A percentile compares a stretch with the other conserved stretches of the same genome.
phyloP scores from a whole-genome alignment of 768 basidiomycete species.

The Boletus subcaerulescens region DNA sequence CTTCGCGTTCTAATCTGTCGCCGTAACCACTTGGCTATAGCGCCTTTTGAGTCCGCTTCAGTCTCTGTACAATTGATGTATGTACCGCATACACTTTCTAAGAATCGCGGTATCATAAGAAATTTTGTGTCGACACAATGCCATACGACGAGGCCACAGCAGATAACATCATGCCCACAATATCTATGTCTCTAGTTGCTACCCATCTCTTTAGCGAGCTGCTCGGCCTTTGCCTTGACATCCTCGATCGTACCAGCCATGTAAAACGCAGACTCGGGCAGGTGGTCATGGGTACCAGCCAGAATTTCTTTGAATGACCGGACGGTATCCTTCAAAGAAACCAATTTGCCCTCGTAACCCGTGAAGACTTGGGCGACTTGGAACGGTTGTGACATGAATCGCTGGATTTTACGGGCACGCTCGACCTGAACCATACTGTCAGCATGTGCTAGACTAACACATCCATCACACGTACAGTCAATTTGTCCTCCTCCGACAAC shows the following conservation, averaged over 20 bases:
- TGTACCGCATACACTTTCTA: no score
- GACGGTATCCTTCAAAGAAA: constrained; percentile 92
- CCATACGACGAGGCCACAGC: constrained; percentile 6
- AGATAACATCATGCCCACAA: constrained; percentile 12
- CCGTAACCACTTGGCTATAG: constrained; percentile 81
- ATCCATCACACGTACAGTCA: constrained; percentile 47
- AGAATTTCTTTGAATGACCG: constrained; percentile 99
- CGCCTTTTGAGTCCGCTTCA: constrained; percentile 35
- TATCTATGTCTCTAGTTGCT: constrained; percentile 34
- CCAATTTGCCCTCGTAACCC: constrained; percentile 97
- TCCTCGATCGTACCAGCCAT: constrained; percentile 98
- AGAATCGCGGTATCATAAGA: constrained; percentile 6
- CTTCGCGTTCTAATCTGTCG: constrained; percentile 61
- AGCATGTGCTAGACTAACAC: neutral
- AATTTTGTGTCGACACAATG: constrained; percentile 11
- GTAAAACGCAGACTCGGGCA: constrained; percentile 98
- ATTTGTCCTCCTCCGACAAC: constrained; percentile 99
- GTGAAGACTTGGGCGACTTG: constrained; percentile 99
- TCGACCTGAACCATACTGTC: constrained; percentile 61
- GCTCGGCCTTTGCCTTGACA: constrained; percentile 95
- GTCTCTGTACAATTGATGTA: no score
- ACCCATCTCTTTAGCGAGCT: constrained; percentile 92
- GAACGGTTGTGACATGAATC: constrained; percentile 99
- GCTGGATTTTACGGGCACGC: constrained; percentile 97
- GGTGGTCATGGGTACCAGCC: constrained; percentile 77